These are phyloP conservation scores for Echinochloa phyllopogon DNA, from an alignment of 176 grass and related monocot genomes.

Conservation along the genomic window DNA sequence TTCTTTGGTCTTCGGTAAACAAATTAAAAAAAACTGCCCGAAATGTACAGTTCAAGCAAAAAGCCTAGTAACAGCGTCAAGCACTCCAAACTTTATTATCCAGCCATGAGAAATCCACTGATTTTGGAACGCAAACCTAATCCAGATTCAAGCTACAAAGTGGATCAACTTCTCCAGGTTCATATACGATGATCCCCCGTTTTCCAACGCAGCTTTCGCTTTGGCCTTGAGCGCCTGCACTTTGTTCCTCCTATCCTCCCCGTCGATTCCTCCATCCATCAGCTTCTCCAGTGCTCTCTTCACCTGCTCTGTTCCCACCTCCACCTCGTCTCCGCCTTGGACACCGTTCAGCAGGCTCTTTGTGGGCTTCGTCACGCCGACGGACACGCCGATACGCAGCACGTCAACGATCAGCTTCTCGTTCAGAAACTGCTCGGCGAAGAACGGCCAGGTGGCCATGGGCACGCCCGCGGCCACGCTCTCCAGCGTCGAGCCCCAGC, in stretches of 20 bases:
- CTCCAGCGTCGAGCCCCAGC: constrained; percentile 76
- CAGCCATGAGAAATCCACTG: no score
- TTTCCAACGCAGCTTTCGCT: constrained; percentile 27
- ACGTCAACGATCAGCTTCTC: constrained; percentile 66
- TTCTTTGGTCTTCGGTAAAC: no score
- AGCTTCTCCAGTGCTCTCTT: constrained; percentile 35
- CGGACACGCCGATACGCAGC: constrained; percentile 47
- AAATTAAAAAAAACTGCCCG: no score
- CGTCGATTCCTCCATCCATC: constrained; percentile 47
- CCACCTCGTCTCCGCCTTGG: background rate
- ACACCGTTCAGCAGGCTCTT: background rate
- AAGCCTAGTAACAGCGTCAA: no score
- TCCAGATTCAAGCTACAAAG: constrained; percentile 17
- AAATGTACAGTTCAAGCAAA: no score
- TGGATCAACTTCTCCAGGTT: constrained; percentile 44
- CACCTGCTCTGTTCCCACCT: constrained; percentile 45
- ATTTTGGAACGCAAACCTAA: no score
- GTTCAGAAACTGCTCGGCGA: constrained; percentile 68
- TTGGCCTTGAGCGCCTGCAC: background rate
- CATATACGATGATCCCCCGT: constrained; percentile 36
- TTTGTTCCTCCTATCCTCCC: constrained; percentile 30
- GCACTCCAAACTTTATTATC: no score
- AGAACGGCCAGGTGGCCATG: constrained; percentile 58
- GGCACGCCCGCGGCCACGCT: constrained; percentile 52
- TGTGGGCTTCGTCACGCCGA: constrained; percentile 42